phyloP scores from a whole-genome alignment of 1,139 yeast species.

The Blastobotrys aristatus region DNA sequence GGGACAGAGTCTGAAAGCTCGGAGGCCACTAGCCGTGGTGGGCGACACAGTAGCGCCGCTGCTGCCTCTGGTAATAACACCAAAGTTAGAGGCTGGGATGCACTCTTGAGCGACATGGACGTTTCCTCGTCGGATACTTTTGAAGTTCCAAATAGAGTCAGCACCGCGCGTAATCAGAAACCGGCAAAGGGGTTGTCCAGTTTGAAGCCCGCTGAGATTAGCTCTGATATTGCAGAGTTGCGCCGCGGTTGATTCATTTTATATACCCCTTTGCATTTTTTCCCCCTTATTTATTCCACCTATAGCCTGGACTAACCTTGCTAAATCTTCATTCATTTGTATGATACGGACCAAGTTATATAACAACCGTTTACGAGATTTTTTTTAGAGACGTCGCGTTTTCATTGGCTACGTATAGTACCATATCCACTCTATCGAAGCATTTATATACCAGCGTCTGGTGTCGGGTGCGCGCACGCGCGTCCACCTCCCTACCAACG shows the following conservation, averaged over 20 bases:
- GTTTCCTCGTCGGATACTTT: conserved; percentile 6
- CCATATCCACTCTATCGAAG: too few relatives aligned
- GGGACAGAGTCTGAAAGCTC: not conserved
- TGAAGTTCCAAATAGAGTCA: conserved; percentile 2
- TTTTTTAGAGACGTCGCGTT: too few relatives aligned
- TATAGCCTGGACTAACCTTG: not conserved
- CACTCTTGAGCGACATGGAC: conserved; percentile 17
- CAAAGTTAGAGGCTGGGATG: conserved; percentile 10
- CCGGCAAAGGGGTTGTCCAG: conserved; percentile 14
- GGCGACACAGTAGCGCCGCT: not conserved
- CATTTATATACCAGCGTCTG: too few relatives aligned
- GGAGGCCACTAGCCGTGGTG: not conserved
- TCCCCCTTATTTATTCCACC: not conserved
- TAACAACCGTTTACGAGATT: too few relatives aligned
- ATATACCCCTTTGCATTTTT: not conserved
- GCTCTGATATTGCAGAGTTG: conserved; percentile 10
- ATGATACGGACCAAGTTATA: too few relatives aligned
- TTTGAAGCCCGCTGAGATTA: conserved; percentile 14
- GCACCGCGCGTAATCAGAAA: conserved; percentile 11
- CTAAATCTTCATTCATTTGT: not conserved
- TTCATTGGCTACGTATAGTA: too few relatives aligned
- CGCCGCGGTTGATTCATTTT: not conserved
- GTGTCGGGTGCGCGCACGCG: too few relatives aligned
- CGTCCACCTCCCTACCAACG: too few relatives aligned
- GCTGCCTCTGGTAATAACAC: not conserved